These are phyloP conservation scores for Monosporozyma aquatica DNA, from an alignment of 805 yeast species.

Conservation along the genomic window DNA sequence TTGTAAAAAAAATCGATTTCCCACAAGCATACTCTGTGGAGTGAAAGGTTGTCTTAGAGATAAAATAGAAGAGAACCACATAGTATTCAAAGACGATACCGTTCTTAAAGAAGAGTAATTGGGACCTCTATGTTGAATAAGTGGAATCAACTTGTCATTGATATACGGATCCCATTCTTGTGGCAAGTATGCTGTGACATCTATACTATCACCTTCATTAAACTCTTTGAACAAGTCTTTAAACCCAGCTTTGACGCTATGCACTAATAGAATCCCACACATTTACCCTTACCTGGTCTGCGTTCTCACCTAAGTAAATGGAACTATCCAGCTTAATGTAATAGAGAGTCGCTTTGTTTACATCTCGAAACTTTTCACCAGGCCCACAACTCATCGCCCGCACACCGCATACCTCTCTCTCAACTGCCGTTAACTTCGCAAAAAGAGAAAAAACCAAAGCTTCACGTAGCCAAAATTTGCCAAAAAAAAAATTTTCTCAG, in stretches of 20 bases:
- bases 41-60: constrained; percentile 75
- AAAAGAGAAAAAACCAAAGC: background rate
- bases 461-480: background rate
- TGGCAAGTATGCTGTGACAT: background rate
- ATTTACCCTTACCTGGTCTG: no score
- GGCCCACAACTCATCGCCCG: constrained; percentile 2
- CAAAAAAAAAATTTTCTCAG: background rate
- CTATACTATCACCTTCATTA: constrained; percentile 6
- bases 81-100: constrained; percentile 9
- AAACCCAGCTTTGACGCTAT: constrained; percentile 39
- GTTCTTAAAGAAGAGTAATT: constrained; percentile 37
- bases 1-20: constrained; percentile 43
- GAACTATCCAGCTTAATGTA: no score
- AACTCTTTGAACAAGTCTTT: constrained; percentile 30
- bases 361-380: background rate
- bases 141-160: constrained; percentile 35
- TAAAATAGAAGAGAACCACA: constrained; percentile 61
- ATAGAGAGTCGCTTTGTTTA: no score
- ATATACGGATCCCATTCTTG: background rate
- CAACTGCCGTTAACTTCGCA: constrained; percentile 4
- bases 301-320: no score
- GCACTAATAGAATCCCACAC: constrained; percentile 1
- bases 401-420: constrained; percentile 5
- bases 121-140: constrained; percentile 55
- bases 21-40: constrained; percentile 50